These are phyloP conservation scores for Puccinia triticina DNA, from an alignment of 1,284 basidiomycete species.

Conservation along the genomic window DNA sequence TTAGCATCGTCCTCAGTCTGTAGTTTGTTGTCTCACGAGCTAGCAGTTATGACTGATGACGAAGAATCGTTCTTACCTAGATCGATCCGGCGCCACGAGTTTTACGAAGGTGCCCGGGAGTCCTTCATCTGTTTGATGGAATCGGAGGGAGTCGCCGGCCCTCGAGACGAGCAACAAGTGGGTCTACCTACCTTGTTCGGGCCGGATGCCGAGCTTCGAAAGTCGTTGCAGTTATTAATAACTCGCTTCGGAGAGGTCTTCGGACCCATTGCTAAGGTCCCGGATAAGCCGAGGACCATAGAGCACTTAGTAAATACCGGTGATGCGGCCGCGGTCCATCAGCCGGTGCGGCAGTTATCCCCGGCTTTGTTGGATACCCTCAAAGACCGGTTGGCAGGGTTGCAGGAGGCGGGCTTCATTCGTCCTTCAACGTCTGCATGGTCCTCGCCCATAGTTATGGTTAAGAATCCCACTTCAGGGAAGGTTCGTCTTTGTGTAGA, in stretches of 20 bases:
- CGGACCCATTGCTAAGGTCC: background rate
- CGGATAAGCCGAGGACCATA: background rate
- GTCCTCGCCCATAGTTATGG: constrained; percentile 7
- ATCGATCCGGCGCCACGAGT: background rate
- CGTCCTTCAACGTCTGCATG: constrained; percentile 1
- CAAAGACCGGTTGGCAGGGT: background rate
- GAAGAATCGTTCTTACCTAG: background rate
- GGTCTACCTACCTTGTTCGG: constrained; percentile 5
- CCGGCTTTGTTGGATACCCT: constrained; percentile 5
- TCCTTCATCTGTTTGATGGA: constrained; percentile 28
- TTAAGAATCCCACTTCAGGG: background rate
- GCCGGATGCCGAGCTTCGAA: background rate
- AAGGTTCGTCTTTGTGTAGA: constrained; percentile 14
- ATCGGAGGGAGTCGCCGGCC: constrained; percentile 12
- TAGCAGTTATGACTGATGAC: background rate
- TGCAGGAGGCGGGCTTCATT: constrained; percentile 12
- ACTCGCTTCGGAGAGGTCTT: background rate
- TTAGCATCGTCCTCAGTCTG: background rate
- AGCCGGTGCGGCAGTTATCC: constrained; percentile 11
- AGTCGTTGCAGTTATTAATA: background rate
- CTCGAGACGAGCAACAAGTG: constrained; percentile 11
- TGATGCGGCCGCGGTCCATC: background rate
- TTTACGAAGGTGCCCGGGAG: constrained; percentile 18
- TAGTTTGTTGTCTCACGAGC: background rate
- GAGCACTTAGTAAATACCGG: constrained; percentile 11